A percentile compares a stretch with the other conserved stretches of the same genome.
phyloP scores from a whole-genome alignment of 495 filamentous ascomycete species.

The Achaetomiella virescens region DNA sequence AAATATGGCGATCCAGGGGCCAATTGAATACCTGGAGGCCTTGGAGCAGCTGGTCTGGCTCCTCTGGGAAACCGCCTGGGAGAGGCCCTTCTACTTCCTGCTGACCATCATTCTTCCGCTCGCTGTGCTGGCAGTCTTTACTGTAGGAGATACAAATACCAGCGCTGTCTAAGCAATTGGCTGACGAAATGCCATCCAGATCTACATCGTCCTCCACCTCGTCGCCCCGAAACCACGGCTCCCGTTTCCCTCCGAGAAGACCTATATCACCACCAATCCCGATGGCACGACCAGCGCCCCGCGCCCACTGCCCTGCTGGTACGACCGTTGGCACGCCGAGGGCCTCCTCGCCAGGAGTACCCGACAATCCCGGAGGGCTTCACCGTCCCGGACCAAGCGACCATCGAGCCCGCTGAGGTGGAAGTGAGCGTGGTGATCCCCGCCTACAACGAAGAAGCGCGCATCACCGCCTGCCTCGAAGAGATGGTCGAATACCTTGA shows the following conservation, averaged over 20 bases:
- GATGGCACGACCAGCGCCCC: constrained; percentile 54
- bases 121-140: constrained; percentile 22
- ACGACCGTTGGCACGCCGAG: constrained; percentile 58
- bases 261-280: constrained; percentile 67
- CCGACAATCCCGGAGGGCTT: constrained; percentile 29
- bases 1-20: constrained; percentile 6
- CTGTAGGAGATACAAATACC: too few relatives aligned
- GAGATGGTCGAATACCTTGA: constrained; percentile 87
- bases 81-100: constrained; percentile 28
- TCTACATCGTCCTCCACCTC: constrained; percentile 63
- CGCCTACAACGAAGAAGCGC: constrained; percentile 87
- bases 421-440: constrained; percentile 84
- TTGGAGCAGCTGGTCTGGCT: constrained; percentile 25
- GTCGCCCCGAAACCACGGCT: constrained; percentile 76
- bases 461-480: constrained; percentile 75
- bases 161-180: too few relatives aligned
- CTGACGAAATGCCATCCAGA: constrained; percentile 17
- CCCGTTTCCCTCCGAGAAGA: constrained; percentile 72
- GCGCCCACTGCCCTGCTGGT: constrained; percentile 74
- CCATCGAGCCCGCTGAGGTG: constrained; percentile 41
- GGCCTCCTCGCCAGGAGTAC: constrained; percentile 37
- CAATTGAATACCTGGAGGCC: constrained; percentile 8
- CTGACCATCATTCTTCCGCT: constrained; percentile 25
- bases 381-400: constrained; percentile 31
- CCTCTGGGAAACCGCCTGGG: constrained; percentile 20